Base-by-base conservation (phyloP, 208 protist species). In the Trypanosoma scelopori region DNA sequence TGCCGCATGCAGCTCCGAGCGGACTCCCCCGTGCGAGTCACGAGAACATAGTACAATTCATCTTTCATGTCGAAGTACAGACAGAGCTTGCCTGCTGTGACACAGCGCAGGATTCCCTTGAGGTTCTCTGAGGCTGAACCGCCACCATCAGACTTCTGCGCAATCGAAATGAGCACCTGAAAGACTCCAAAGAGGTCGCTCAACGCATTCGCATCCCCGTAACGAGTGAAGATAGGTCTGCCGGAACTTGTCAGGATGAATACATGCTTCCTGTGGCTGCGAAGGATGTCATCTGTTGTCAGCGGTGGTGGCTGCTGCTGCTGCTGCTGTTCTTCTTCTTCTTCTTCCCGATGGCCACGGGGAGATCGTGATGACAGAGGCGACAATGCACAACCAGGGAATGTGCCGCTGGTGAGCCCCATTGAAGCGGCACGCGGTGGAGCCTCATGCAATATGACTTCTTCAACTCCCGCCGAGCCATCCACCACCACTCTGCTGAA, bases 181-280 rank as follows among this genome's bases (percentile, higher is more conserved):
- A 96, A 73, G 5, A 94, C 42, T 16, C 80, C 86, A 59, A 87
- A 94, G 7, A 96, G 55, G 2, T 77, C 75, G 49, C 73, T 82
- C 30, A 93, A 55, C 0, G 64, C 61, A 53, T 58, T 60, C 53
- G 79, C 84, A 22, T 83, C 73, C 3, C 87, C 76, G 41, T 93
- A 85, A 3, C 78, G 80, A 13, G 87, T 71, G 63, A 92, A 96
- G 37, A 96, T 52, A 25, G 91, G 91, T 67, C 91, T 92, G n/a
- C 88, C 88, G 11, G 91, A 80, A 28, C 84, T 85, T 1, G 87
- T 94, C n/a, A 94, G 73, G 53, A 94, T 72, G 66, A 96, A 92
- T 0, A 96, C 64, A 65, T 96, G 91, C 47, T 88, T 85, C 0
- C 47, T 66, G 50, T 89, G 77, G 28, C 69, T 55, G 32, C 47